Conservation (phyloP, 441 rosid species). For the Arabidopsis hybrid region DNA sequence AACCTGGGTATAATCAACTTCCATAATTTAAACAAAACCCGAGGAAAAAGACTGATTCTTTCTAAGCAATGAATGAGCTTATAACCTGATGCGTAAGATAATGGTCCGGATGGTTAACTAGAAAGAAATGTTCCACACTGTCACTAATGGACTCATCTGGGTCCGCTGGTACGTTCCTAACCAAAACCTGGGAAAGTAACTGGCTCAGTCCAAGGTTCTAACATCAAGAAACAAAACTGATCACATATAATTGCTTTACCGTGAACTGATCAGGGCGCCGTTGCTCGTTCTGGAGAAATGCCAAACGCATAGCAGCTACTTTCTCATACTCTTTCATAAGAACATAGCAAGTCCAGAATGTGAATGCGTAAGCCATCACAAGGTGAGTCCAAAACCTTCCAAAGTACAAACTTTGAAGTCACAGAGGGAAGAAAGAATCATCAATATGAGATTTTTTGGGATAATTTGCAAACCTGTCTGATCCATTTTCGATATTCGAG, state of each 20-base stretch:
- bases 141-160: slow-evolving; percentile 84
- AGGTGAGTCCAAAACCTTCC: slow-evolving; percentile 91
- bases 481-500: slow-evolving; percentile 73
- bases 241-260: slow-evolving; percentile 49
- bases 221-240: not conserved
- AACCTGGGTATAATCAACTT: slow-evolving; percentile 55
- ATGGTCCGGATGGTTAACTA: slow-evolving; percentile 94
- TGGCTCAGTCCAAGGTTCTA: not conserved
- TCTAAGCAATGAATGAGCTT: slow-evolving; percentile 32
- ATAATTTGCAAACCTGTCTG: slow-evolving; percentile 64
- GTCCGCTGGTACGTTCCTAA: slow-evolving; percentile 96
- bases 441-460: not conserved
- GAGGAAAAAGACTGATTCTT: not conserved
- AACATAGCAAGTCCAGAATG: slow-evolving; percentile 91
- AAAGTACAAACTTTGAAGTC: not conserved
- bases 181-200: slow-evolving; percentile 72
- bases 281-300: slow-evolving; percentile 77
- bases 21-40: not conserved
- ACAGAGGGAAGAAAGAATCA: too few relatives aligned
- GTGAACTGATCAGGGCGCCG: slow-evolving; percentile 97
- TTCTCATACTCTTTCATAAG: slow-evolving; percentile 82
- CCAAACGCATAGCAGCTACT: slow-evolving; percentile 83
- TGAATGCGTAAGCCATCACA: slow-evolving; percentile 85
- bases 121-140: slow-evolving; percentile 81
- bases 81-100: slow-evolving; percentile 89